A percentile compares a stretch with the other conserved stretches of the same genome.
phyloP scores from a whole-genome alignment of 2,329 filamentous ascomycete species.

The Parascedosporium putredinis region DNA sequence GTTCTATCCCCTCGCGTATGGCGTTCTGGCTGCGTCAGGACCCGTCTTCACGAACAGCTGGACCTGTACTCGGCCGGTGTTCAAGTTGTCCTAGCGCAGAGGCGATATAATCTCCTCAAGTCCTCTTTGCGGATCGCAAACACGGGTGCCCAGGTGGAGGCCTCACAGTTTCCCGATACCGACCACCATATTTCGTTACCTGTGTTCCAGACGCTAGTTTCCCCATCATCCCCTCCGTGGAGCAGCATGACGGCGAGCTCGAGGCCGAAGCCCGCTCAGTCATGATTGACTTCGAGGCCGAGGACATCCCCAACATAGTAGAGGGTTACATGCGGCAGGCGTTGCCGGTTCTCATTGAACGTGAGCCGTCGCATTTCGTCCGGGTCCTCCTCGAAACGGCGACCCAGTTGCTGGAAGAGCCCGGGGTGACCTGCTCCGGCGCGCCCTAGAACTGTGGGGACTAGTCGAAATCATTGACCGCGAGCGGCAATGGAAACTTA shows the following conservation, averaged over 20 bases:
- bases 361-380: constrained; percentile 51
- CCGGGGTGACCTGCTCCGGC: constrained; percentile 43
- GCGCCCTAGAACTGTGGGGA: constrained; percentile 54
- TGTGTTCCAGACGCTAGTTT: constrained; percentile 8
- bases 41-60: constrained; percentile 49
- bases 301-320: constrained; percentile 48
- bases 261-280: constrained; percentile 28
- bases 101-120: constrained; percentile 46
- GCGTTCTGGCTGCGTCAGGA: constrained; percentile 53
- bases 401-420: constrained; percentile 31
- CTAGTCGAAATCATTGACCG: constrained; percentile 56
- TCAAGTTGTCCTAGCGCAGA: constrained; percentile 51
- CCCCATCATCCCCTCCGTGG: neutral
- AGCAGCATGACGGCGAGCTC: constrained; percentile 28
- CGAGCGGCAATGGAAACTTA: constrained; percentile 50
- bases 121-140: constrained; percentile 36
- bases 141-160: constrained; percentile 41
- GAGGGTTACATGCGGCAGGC: constrained; percentile 51
- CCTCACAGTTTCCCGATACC: constrained; percentile 47
- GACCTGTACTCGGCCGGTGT: constrained; percentile 55
- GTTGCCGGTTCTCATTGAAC: constrained; percentile 45
- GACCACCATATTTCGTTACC: constrained; percentile 17
- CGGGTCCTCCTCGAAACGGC: constrained; percentile 47
- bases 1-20: constrained; percentile 55
- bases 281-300: constrained; percentile 51